These are phyloP conservation scores for Puccinellia tenuiflora DNA, from an alignment of 176 grass and related monocot genomes.

Conservation along the genomic window DNA sequence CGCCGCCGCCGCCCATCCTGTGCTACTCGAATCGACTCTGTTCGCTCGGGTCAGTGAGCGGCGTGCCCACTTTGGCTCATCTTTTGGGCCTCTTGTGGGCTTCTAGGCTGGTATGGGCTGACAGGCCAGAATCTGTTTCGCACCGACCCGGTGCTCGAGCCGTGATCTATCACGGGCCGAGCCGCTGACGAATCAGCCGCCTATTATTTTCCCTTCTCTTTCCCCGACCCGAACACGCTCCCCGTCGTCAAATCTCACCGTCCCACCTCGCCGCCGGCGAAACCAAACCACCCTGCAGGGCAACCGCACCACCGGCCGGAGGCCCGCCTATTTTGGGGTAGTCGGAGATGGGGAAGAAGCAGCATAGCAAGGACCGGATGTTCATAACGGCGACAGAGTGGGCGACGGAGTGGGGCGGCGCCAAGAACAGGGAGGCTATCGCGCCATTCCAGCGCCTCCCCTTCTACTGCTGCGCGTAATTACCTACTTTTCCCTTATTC, in stretches of 20 bases:
- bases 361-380: conserved; percentile 99
- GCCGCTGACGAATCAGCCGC: background rate
- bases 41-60: background rate
- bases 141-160: conserved; percentile 23
- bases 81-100: background rate
- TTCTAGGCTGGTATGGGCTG: background rate
- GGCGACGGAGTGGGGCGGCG: conserved; percentile 97
- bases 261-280: conserved; percentile 24
- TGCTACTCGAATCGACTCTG: background rate
- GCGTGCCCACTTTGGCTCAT: background rate
- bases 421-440: conserved; percentile 68
- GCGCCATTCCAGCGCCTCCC: conserved; percentile 83
- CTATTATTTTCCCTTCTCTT: background rate
- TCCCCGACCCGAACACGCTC: background rate
- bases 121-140: background rate
- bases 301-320: background rate
- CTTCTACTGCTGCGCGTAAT: conserved; percentile 97
- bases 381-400: conserved; percentile 95
- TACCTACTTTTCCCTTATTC: background rate
- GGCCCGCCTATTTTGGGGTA: background rate
- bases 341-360: conserved; percentile 93
- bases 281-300: background rate
- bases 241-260: conserved; percentile 21
- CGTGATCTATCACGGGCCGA: conserved; percentile 13
- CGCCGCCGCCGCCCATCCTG: conserved; percentile 30